Evolutionary conservation across 2,329 filamentous ascomycete species (phyloP), one percentile per base, ranked within the genome.

Genomic region (Trichoderma polysporum): DNA sequence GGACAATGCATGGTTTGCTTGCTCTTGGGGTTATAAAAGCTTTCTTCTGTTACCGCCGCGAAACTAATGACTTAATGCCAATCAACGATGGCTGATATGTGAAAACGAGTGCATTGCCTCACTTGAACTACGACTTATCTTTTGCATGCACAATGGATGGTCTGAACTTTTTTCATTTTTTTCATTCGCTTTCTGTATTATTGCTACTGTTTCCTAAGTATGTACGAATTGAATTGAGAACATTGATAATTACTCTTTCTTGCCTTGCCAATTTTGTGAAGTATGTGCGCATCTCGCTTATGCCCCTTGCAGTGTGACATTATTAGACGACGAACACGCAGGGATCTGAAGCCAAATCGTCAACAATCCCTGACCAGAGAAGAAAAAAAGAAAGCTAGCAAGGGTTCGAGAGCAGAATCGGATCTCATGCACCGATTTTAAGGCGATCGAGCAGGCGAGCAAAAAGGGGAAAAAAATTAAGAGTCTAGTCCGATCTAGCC

Each of bases 401-500:
- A 56, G 60, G 60, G 35, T 47, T 13, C 2, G 3, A 9, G 25
- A 31, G 17, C 7, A 31, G 45, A 37, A 29, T 27, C 45, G 7
- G 57, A 61, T 61, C 58, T 61, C 45, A 53, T 31, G 22, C n/a
- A 22, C 25, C 17, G 29, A 53, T 12, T 33, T 10, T 22, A 31
- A 27, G 27, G 37, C 22, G 33, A 41, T 33, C 13, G n/a, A 33
- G 22, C 35, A 37, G 10, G 47, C 35, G 13, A 19, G 15, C 8
- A 22, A 45, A 63, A 50, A 22, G 37, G 17, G n/a, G 15, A 22
- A 50, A 50, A 61, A 60, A 50, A 50, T 15, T n/a, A 61, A 49
- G 10, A 50, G 58, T 31, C 56, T 59, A 59, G 56, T 59, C 56
- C 39, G 56, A 76, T 72, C 49, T 64, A 50, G 71, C 71, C 73